These are phyloP conservation scores for Pascua sp. DNA, from an alignment of 1,284 basidiomycete genomes.

Conservation along the genomic window DNA sequence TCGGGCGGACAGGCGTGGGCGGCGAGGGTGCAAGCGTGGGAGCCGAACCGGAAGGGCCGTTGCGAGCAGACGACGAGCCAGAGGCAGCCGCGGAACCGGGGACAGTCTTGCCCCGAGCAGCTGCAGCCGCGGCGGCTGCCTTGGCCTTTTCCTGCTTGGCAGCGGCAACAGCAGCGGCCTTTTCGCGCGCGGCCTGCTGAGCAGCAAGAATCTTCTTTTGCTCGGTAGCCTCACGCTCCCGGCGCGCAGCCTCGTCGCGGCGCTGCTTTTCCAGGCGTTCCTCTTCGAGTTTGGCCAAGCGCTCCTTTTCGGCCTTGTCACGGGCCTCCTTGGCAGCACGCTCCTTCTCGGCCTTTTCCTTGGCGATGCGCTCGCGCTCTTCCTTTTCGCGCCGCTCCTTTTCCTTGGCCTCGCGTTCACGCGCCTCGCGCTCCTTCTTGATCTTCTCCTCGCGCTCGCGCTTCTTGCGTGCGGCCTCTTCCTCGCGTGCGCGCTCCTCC, in stretches of 20 bases:
- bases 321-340: constrained; percentile 37
- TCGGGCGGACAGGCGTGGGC: constrained; percentile 64
- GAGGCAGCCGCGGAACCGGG: not conserved
- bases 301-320: constrained; percentile 41
- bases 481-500: constrained; percentile 53
- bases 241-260: constrained; percentile 36
- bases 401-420: constrained; percentile 51
- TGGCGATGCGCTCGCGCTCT: constrained; percentile 61
- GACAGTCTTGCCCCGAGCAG: constrained; percentile 12
- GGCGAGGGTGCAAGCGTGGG: constrained; percentile 67
- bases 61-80: constrained; percentile 17
- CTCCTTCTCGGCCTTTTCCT: constrained; percentile 63
- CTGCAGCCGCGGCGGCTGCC: constrained; percentile 8
- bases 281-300: constrained; percentile 35
- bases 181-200: constrained; percentile 40
- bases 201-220: constrained; percentile 40
- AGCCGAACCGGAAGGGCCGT: constrained; percentile 25
- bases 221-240: constrained; percentile 40
- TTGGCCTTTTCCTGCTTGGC: constrained; percentile 4
- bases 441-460: constrained; percentile 67
- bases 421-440: constrained; percentile 52
- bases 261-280: constrained; percentile 35
- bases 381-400: constrained; percentile 58
- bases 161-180: constrained; percentile 29
- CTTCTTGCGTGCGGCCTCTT: constrained; percentile 58